phyloP scores from a whole-genome alignment of 2,329 filamentous ascomycete genomes.

The Paraconiothyrium sp. region DNA sequence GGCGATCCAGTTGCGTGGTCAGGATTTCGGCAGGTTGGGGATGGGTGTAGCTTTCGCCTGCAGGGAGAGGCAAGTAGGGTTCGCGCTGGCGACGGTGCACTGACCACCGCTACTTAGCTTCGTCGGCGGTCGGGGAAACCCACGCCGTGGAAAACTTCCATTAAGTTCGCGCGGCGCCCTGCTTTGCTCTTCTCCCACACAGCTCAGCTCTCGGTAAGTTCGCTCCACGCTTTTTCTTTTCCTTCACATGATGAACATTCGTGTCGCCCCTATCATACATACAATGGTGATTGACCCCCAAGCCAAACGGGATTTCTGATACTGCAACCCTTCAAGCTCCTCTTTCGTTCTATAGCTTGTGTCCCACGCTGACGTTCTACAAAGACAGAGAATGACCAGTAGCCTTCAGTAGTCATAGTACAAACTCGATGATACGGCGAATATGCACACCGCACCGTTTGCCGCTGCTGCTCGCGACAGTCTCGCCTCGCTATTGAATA shows the following conservation, averaged over 20 bases:
- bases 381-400: conserved; percentile 17
- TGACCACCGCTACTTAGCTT: not conserved
- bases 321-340: conserved; percentile 16
- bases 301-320: conserved; percentile 53
- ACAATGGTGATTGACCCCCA: conserved; percentile 52
- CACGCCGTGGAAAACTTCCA: conserved; percentile 32
- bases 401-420: not conserved
- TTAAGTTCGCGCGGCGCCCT: conserved; percentile 22
- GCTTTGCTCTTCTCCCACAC: conserved; percentile 32
- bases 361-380: conserved; percentile 30
- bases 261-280: conserved; percentile 54
- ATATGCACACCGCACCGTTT: not conserved
- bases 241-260: conserved; percentile 45
- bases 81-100: not conserved
- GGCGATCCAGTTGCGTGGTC: conserved; percentile 1
- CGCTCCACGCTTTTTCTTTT: conserved; percentile 12
- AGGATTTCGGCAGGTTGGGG: not conserved
- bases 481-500: not conserved
- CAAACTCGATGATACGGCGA: not conserved
- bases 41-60: conserved; percentile 15
- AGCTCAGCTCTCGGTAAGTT: conserved; percentile 45
- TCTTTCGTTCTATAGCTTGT: conserved; percentile 14
- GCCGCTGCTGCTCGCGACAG: not conserved
- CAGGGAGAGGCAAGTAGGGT: not conserved
- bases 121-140: conserved; percentile 29